phyloP scores from a whole-genome alignment of 1,284 basidiomycete species.

The Anthracocystis setariae region DNA sequence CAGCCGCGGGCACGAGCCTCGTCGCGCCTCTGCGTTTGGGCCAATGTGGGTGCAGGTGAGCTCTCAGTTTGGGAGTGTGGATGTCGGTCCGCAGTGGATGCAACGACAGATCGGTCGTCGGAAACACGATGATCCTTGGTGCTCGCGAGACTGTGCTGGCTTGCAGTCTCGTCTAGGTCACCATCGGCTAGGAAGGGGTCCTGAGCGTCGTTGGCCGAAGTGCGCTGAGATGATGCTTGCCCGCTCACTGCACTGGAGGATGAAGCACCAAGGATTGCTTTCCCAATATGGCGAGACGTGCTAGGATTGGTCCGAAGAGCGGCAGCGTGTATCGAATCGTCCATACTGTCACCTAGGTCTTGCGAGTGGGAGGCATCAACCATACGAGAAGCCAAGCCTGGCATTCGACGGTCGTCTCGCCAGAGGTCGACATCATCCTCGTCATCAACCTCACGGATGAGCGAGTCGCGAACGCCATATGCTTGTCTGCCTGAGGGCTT shows the following conservation, averaged over 20 bases:
- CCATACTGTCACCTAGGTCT: conserved; percentile 36
- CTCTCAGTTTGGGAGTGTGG: conserved; percentile 1
- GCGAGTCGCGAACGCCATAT: conserved; percentile 37
- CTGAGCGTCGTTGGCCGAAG: conserved; percentile 21
- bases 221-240: background rate
- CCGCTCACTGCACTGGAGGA: background rate
- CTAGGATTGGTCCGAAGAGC: conserved; percentile 7
- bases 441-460: conserved; percentile 54
- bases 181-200: conserved; percentile 54
- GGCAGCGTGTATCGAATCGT: conserved; percentile 20
- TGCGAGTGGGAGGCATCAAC: conserved; percentile 33
- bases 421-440: conserved; percentile 56
- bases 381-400: conserved; percentile 33
- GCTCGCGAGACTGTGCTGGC: conserved; percentile 38
- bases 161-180: conserved; percentile 39
- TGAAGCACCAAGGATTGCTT: background rate
- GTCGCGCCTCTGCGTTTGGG: conserved; percentile 19
- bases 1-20: conserved; percentile 38
- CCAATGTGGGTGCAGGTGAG: conserved; percentile 11
- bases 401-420: conserved; percentile 47
- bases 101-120: conserved; percentile 14
- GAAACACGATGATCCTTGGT: conserved; percentile 21
- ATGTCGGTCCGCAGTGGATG: conserved; percentile 4
- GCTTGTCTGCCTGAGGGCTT: conserved; percentile 10
- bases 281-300: background rate